Percentiles rank a stretch among this genome's conserved stretches.
phyloP scores from a whole-genome alignment of 306 rosid genomes.

The Glycine soja region DNA sequence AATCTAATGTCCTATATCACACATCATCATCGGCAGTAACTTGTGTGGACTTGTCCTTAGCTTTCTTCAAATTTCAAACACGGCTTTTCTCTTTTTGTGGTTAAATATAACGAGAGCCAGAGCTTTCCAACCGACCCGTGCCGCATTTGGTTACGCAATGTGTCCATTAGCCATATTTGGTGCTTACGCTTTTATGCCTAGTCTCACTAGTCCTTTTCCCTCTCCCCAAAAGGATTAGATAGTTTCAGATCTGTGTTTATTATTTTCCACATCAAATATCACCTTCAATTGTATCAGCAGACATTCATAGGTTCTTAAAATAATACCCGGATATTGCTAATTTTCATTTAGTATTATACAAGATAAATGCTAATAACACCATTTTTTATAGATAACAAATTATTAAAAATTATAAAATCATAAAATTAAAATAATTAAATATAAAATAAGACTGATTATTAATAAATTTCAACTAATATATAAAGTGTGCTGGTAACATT shows the following conservation, averaged over 20 bases:
- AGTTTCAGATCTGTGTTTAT: too few relatives aligned
- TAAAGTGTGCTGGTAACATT: too few relatives aligned
- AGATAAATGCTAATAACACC: too few relatives aligned
- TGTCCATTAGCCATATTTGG: neutral
- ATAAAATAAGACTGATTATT: too few relatives aligned
- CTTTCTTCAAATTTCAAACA: slow-evolving; percentile 38
- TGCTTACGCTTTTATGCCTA: neutral
- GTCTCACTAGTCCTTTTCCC: too few relatives aligned
- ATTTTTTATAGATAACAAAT: too few relatives aligned
- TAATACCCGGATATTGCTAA: too few relatives aligned
- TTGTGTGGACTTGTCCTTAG: neutral
- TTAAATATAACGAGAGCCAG: neutral
- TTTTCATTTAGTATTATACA: too few relatives aligned
- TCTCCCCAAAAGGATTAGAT: too few relatives aligned
- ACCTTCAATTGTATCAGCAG: neutral
- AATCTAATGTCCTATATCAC: neutral
- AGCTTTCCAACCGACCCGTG: slow-evolving; percentile 51
- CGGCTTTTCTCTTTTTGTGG: slow-evolving; percentile 37
- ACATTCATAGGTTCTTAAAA: neutral
- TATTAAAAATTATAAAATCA: too few relatives aligned
- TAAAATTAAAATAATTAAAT: too few relatives aligned
- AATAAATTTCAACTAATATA: too few relatives aligned
- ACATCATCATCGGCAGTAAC: neutral
- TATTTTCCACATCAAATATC: neutral
- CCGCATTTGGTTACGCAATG: slow-evolving; percentile 35